Conservation (phyloP, 768 basidiomycete species). For the Cyclocybe cylindracea region DNA sequence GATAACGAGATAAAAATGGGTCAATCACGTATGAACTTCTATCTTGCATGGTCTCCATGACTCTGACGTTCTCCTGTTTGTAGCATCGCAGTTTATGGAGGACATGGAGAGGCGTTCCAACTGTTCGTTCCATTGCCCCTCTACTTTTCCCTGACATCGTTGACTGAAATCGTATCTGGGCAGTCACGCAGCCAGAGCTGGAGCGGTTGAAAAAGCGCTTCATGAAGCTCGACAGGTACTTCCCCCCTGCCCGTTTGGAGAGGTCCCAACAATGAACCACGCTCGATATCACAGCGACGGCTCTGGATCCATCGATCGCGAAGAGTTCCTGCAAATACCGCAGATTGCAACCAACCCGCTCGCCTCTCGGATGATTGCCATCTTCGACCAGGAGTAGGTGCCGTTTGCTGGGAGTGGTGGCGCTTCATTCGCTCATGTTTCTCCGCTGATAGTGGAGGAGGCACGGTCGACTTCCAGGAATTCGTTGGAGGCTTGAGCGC, state of each 20-base stretch:
- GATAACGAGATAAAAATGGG: constrained; percentile 51
- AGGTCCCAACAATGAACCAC: not conserved
- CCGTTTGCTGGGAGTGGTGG: not conserved
- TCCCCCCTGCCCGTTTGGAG: not conserved
- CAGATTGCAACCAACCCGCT: constrained; percentile 98
- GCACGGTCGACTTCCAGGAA: constrained; percentile 98
- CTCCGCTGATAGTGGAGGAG: constrained; percentile 73
- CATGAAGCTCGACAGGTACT: constrained; percentile 96
- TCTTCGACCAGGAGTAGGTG: constrained; percentile 98
- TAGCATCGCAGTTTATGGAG: constrained; percentile 94
- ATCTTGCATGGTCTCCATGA: not conserved
- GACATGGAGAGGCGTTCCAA: constrained; percentile 98
- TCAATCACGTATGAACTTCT: constrained; percentile 67
- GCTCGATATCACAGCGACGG: constrained; percentile 67
- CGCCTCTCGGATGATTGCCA: constrained; percentile 97
- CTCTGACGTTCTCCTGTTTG: constrained; percentile 6
- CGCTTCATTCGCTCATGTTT: not conserved
- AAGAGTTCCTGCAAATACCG: constrained; percentile 98
- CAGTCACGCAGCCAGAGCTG: constrained; percentile 94
- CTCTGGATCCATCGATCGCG: constrained; percentile 96
- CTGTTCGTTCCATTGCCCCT: constrained; percentile 60
- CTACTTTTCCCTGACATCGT: constrained; percentile 12
- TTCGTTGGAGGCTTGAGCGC: constrained; percentile 98
- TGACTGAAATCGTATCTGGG: constrained; percentile 3
- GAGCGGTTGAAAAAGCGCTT: constrained; percentile 98